A percentile compares a stretch with the other conserved stretches of the same genome.
phyloP scores from a whole-genome alignment of 73 alveolate species.

The Paramecium caudatum region DNA sequence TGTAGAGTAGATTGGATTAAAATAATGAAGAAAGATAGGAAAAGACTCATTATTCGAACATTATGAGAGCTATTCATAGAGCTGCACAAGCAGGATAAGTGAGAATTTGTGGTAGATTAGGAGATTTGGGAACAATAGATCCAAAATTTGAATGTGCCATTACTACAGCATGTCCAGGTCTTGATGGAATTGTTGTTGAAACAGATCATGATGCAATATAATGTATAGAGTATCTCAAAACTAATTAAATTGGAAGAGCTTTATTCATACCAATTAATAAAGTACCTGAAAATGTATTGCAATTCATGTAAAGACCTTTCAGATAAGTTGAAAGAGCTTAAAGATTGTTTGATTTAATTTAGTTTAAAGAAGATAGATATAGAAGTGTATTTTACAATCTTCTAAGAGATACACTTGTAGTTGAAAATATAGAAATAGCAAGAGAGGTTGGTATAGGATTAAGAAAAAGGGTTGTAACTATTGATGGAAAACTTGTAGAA shows the following conservation, averaged over 20 bases:
- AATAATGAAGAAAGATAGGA: conserved; percentile 42
- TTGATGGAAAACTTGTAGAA: conserved; percentile 91
- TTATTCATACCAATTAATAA: conserved; percentile 87
- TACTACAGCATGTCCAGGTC: conserved; percentile 83
- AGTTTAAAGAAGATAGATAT: conserved; percentile 75
- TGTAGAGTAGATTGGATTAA: conserved; percentile 36
- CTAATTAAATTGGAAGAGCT: conserved; percentile 86
- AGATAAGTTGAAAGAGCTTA: conserved; percentile 73
- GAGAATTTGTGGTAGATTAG: conserved; percentile 93
- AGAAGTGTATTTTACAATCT: conserved; percentile 86
- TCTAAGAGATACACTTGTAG: conserved; percentile 92
- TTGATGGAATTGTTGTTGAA: conserved; percentile 91
- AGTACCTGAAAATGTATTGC: conserved; percentile 65
- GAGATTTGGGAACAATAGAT: conserved; percentile 91
- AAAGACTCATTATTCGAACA: background rate
- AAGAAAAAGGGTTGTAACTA: conserved; percentile 84
- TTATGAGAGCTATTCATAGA: background rate
- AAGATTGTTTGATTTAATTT: conserved; percentile 86
- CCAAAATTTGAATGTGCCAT: conserved; percentile 86
- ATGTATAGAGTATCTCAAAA: conserved; percentile 82
- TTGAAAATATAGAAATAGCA: conserved; percentile 85
- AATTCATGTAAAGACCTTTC: conserved; percentile 63
- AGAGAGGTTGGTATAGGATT: conserved; percentile 87
- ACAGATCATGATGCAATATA: conserved; percentile 78
- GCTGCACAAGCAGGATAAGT: conserved; percentile 33